These are phyloP conservation scores for Austroboletus olivaceoglutinosus DNA, from an alignment of 1,284 basidiomycete species.

Conservation along the genomic window DNA sequence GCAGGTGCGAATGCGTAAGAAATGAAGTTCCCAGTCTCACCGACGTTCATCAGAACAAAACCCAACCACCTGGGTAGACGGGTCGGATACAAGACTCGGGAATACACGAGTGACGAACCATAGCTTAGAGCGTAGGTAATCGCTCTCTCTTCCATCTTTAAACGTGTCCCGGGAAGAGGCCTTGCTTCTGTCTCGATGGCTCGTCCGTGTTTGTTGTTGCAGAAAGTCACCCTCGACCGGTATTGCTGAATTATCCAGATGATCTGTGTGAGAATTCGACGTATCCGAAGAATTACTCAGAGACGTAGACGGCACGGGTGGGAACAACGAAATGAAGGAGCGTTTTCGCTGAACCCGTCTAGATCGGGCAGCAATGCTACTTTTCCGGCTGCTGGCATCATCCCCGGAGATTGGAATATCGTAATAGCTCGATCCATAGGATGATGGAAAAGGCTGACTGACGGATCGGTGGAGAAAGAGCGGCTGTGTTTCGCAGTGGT, in stretches of 20 bases:
- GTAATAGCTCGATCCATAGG: slow-evolving; percentile 19
- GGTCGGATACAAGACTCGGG: neutral
- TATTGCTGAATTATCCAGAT: slow-evolving; percentile 23
- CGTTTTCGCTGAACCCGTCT: slow-evolving; percentile 23
- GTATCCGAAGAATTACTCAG: slow-evolving; percentile 10
- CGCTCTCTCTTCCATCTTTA: slow-evolving; percentile 46
- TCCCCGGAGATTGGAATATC: slow-evolving; percentile 13
- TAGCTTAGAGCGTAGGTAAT: slow-evolving; percentile 79
- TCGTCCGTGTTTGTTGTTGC: slow-evolving; percentile 7
- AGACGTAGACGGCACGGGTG: slow-evolving; percentile 13
- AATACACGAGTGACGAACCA: slow-evolving; percentile 51
- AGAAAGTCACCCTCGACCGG: slow-evolving; percentile 32
- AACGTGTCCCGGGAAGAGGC: neutral
- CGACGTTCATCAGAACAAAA: slow-evolving; percentile 85
- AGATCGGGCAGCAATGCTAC: slow-evolving; percentile 18
- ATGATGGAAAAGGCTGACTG: slow-evolving; percentile 14
- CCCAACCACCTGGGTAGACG: slow-evolving; percentile 78
- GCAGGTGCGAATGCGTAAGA: slow-evolving; percentile 90
- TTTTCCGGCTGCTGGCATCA: slow-evolving; percentile 28
- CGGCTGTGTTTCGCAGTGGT: slow-evolving; percentile 27
- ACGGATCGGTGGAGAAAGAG: slow-evolving; percentile 27
- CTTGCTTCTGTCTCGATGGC: slow-evolving; percentile 7
- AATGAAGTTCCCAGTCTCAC: slow-evolving; percentile 89
- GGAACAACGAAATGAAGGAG: slow-evolving; percentile 22
- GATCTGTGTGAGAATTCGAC: slow-evolving; percentile 1